Conservation (phyloP, 805 yeast species). For the Candida railenensis region DNA sequence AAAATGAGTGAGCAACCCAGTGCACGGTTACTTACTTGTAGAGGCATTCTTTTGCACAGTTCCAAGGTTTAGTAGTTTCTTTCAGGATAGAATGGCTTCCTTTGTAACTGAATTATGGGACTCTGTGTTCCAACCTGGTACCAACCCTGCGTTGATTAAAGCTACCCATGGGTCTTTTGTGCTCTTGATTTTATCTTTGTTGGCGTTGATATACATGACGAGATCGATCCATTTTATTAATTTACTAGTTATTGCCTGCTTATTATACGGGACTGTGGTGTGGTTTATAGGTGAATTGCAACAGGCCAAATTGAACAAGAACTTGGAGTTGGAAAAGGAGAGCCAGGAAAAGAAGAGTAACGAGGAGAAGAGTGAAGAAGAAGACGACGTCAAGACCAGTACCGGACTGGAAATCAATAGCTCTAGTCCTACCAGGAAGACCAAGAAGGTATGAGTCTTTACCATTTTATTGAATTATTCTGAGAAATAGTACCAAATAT, state of each 20-base stretch:
- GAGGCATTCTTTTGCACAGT: no score
- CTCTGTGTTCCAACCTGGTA: constrained; percentile 89
- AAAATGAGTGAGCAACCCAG: no score
- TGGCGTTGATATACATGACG: constrained; percentile 57
- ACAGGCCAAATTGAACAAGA: constrained; percentile 44
- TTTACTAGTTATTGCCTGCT: constrained; percentile 52
- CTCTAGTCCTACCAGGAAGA: neutral
- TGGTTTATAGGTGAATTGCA: constrained; percentile 84
- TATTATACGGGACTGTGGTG: constrained; percentile 75
- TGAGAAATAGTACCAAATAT: no score
- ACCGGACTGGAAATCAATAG: neutral
- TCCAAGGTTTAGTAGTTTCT: no score
- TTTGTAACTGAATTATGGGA: constrained; percentile 73
- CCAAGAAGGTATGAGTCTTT: constrained; percentile 4
- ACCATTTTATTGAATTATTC: no score
- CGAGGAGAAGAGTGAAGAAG: constrained; percentile 14
- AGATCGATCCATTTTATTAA: constrained; percentile 66
- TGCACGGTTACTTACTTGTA: no score
- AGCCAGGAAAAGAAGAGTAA: constrained; percentile 12
- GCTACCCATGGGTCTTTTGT: constrained; percentile 88
- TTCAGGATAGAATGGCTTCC: constrained; percentile 46
- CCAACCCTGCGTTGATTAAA: constrained; percentile 80
- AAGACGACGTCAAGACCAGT: constrained; percentile 6
- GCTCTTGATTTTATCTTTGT: constrained; percentile 56
- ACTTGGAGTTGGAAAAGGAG: constrained; percentile 37